Conservation (phyloP, 2,329 filamentous ascomycete species). For the Alternaria ethzedia region DNA sequence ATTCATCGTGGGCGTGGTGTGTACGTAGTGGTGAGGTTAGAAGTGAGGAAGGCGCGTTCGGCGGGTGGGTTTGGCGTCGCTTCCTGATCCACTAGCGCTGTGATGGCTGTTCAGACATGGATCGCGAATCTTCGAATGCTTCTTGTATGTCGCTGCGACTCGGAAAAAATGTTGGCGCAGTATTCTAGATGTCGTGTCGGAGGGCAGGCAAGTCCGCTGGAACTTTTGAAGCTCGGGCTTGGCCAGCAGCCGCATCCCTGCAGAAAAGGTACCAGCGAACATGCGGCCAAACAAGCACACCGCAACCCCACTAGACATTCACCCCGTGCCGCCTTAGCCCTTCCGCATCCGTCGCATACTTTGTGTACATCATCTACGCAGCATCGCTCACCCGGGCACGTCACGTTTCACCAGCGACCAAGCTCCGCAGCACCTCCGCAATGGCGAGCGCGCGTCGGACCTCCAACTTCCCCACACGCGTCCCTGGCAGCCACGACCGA, state of each 20-base stretch:
- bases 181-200: neutral
- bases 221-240: constrained; percentile 40
- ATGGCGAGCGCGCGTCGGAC: constrained; percentile 45
- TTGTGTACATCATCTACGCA: neutral
- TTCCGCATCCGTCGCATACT: constrained; percentile 2
- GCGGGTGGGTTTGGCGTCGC: neutral
- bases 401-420: constrained; percentile 7
- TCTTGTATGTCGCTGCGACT: neutral
- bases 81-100: neutral
- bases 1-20: constrained; percentile 71
- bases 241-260: constrained; percentile 36
- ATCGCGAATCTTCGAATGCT: neutral
- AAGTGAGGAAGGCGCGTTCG: constrained; percentile 12
- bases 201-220: constrained; percentile 4
- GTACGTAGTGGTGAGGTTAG: neutral
- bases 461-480: constrained; percentile 39
- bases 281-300: constrained; percentile 28
- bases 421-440: constrained; percentile 36
- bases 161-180: neutral
- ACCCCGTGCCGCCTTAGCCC: constrained; percentile 18
- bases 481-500: constrained; percentile 31
- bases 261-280: constrained; percentile 34
- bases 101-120: neutral
- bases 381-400: neutral
- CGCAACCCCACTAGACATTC: constrained; percentile 25